phyloP scores from a whole-genome alignment of 2,329 filamentous ascomycete genomes.

The Allantophomopsis cytisporea region DNA sequence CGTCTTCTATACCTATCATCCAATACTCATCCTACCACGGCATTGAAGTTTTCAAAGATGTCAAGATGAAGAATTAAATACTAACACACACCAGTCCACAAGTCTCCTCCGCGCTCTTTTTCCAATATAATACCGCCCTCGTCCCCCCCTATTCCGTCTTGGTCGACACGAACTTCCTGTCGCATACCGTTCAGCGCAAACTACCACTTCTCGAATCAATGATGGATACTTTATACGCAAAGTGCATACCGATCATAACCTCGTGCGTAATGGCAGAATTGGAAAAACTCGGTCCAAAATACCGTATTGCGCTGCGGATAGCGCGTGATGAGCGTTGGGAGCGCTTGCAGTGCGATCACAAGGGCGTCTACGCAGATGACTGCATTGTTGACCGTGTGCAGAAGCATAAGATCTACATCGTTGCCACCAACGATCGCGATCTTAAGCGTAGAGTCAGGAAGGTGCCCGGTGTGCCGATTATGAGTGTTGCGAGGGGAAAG shows the following conservation, averaged over 20 bases:
- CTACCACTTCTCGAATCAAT: constrained; percentile 75
- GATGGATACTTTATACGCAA: constrained; percentile 90
- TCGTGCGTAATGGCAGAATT: constrained; percentile 73
- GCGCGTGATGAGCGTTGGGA: constrained; percentile 86
- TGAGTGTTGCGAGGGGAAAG: constrained; percentile 78
- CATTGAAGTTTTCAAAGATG: too few species aligned
- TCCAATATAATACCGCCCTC: constrained; percentile 76
- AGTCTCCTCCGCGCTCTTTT: constrained; percentile 75
- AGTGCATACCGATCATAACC: constrained; percentile 80
- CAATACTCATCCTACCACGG: neutral
- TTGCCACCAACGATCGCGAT: constrained; percentile 66
- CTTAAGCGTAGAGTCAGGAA: constrained; percentile 64
- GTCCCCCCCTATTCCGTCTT: constrained; percentile 40
- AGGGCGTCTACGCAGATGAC: constrained; percentile 78
- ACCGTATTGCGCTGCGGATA: constrained; percentile 72
- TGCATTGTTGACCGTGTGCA: constrained; percentile 63
- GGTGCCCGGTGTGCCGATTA: constrained; percentile 53
- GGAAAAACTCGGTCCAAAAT: constrained; percentile 81
- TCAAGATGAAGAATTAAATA: neutral
- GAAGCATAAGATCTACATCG: constrained; percentile 66
- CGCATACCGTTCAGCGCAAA: constrained; percentile 83
- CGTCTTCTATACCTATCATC: constrained; percentile 6
- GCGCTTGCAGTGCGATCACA: constrained; percentile 77
- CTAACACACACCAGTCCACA: constrained; percentile 39
- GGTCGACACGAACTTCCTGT: constrained; percentile 83